A percentile compares a stretch with the other conserved stretches of the same genome.
phyloP scores from a whole-genome alignment of 1,284 basidiomycete genomes.

The Pyrrhoderma noxium region DNA sequence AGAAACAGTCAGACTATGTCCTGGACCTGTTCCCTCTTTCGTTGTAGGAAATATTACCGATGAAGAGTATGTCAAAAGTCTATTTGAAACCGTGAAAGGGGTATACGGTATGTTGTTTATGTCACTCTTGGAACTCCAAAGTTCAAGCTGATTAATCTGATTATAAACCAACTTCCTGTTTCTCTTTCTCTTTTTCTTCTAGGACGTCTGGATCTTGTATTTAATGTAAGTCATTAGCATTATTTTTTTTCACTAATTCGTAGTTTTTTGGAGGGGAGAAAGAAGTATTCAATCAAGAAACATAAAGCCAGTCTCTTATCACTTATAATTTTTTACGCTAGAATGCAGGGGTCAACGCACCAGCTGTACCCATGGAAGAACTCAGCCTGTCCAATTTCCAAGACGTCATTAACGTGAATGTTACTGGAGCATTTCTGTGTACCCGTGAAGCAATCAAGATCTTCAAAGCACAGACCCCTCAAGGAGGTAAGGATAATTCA shows the following conservation, averaged over 20 bases:
- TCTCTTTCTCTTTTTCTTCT: slow-evolving; percentile 1
- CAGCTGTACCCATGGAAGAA: slow-evolving; percentile 53
- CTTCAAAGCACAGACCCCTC: slow-evolving; percentile 68
- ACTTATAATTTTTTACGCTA: no score
- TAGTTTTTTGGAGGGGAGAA: no score
- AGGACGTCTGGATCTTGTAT: slow-evolving; percentile 71
- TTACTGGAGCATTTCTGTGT: slow-evolving; percentile 68
- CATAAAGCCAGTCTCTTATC: no score
- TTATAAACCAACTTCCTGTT: no score
- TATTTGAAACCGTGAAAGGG: slow-evolving; percentile 50
- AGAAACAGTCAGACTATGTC: slow-evolving; percentile 47
- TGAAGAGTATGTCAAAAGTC: slow-evolving; percentile 48
- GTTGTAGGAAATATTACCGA: slow-evolving; percentile 58
- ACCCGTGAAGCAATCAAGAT: slow-evolving; percentile 67
- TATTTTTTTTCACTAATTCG: slow-evolving; percentile 20
- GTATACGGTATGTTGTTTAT: slow-evolving; percentile 44
- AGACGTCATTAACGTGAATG: slow-evolving; percentile 61
- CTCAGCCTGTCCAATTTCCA: slow-evolving; percentile 55
- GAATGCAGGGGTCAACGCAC: slow-evolving; percentile 59
- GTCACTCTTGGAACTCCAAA: no score
- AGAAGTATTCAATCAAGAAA: no score
- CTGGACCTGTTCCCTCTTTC: slow-evolving; percentile 35
- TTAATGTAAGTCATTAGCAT: slow-evolving; percentile 66
- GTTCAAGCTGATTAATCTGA: no score
- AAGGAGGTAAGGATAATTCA: slow-evolving; percentile 44